phyloP scores from a whole-genome alignment of 169 alveolate genomes.

The Babesia gibsoni region DNA sequence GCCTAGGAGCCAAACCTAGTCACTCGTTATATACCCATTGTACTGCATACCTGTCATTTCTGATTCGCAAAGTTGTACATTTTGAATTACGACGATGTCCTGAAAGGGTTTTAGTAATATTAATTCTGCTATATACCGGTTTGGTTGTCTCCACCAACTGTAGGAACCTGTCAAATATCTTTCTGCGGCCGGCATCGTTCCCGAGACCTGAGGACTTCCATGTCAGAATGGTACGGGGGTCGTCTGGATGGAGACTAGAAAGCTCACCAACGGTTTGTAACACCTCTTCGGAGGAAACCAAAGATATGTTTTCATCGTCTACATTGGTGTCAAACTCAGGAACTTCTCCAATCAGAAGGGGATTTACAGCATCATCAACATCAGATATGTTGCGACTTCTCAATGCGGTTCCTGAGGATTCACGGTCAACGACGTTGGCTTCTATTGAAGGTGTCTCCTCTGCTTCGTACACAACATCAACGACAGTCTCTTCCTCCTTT shows the following conservation, averaged over 20 bases:
- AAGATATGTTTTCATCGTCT: background rate
- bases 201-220: constrained; percentile 42
- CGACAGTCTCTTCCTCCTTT: background rate
- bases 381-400: too few species aligned
- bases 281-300: constrained; percentile 14
- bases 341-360: constrained; percentile 15
- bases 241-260: constrained; percentile 10
- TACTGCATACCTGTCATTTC: background rate
- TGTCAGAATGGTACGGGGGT: constrained; percentile 33
- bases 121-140: constrained; percentile 4
- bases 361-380: constrained; percentile 3
- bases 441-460: background rate
- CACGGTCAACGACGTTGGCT: too few species aligned
- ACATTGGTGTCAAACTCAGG: background rate
- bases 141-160: background rate
- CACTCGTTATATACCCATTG: background rate
- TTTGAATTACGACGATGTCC: constrained; percentile 40
- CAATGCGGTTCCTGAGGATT: too few species aligned
- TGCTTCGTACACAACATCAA: background rate
- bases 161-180: constrained; percentile 16
- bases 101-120: background rate
- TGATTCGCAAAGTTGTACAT: constrained; percentile 42
- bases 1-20: constrained; percentile 14
- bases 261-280: background rate
- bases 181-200: background rate